Evolutionary conservation across 78 protist genomes (phyloP).

Genomic region (Goniomonas avonlea): DNA sequence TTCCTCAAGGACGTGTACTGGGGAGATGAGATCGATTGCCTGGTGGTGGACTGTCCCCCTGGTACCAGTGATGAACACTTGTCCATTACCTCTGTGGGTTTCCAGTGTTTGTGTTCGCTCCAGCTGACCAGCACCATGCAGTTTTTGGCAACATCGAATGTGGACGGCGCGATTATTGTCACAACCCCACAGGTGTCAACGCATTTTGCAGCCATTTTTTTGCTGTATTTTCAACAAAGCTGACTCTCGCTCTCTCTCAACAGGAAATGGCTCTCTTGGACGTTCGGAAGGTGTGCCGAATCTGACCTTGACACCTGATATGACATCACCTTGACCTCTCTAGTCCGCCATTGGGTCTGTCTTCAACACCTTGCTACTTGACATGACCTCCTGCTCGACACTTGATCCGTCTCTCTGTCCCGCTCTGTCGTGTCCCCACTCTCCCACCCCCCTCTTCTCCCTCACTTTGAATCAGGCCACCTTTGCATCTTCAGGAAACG

Average conservation of each 20-base stretch:
- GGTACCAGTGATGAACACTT: slow-evolving; percentile 99
- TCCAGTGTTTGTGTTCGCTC: too few species aligned
- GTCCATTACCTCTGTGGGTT: too few species aligned
- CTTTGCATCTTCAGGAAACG: too few species aligned
- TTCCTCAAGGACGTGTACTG: slow-evolving; percentile 92
- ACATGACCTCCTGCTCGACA: background rate
- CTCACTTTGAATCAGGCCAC: too few species aligned
- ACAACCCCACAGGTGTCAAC: slow-evolving; percentile 92
- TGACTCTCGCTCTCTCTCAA: background rate
- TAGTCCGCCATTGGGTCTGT: too few species aligned
- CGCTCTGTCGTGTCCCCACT: background rate
- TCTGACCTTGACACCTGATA: too few species aligned
- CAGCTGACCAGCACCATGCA: too few species aligned
- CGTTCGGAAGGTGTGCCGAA: slow-evolving; percentile 74
- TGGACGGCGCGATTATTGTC: slow-evolving; percentile 93
- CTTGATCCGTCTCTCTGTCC: background rate
- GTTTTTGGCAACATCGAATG: too few species aligned
- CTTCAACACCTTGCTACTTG: too few species aligned
- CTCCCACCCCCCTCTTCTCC: background rate
- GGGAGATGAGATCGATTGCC: slow-evolving; percentile 85
- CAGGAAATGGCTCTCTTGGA: slow-evolving; percentile 83
- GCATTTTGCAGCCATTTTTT: background rate
- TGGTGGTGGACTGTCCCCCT: slow-evolving; percentile 96
- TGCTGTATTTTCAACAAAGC: too few species aligned
- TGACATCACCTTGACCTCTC: too few species aligned